A percentile compares a stretch with the other conserved stretches of the same genome.
Evolutionary conservation across 139 green algal species (phyloP).

Genomic region (Coelastrella sp.): DNA sequence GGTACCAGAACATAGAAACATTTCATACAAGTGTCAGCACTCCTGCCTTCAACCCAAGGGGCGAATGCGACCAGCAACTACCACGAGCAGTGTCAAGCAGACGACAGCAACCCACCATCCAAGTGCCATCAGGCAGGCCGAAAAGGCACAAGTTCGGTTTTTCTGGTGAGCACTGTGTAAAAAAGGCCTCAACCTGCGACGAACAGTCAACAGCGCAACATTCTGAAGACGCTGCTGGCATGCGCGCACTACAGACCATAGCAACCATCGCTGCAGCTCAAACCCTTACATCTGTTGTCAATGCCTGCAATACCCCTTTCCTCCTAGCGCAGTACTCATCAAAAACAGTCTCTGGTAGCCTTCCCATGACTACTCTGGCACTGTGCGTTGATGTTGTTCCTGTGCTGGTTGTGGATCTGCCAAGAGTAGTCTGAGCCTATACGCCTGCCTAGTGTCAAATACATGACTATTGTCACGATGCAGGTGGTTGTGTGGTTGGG

Average conservation of each 20-base stretch:
- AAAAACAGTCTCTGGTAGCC: slow-evolving; percentile 64
- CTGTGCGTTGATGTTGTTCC: not conserved
- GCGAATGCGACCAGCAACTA: too few species aligned
- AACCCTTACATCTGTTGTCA: slow-evolving; percentile 71
- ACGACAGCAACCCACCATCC: slow-evolving; percentile 65
- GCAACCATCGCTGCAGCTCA: not conserved
- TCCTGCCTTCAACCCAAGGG: too few species aligned
- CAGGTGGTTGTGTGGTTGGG: too few species aligned
- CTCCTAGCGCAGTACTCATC: slow-evolving; percentile 69
- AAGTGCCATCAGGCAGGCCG: slow-evolving; percentile 82
- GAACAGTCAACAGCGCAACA: not conserved
- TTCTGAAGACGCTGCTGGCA: not conserved
- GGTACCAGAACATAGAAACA: too few species aligned
- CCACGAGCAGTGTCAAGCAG: too few species aligned
- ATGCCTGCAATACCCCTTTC: slow-evolving; percentile 68
- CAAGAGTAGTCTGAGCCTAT: not conserved
- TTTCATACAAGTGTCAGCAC: too few species aligned
- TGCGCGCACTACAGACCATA: not conserved
- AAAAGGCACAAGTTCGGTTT: slow-evolving; percentile 98
- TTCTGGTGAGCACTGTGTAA: slow-evolving; percentile 84
- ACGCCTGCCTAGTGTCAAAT: not conserved
- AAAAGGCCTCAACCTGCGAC: slow-evolving; percentile 80
- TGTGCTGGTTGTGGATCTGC: too few species aligned
- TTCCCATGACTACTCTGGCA: not conserved
- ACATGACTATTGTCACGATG: too few species aligned